Evolutionary conservation across 495 filamentous ascomycete species (phyloP), one percentile per base, ranked within the genome.

Genomic region (Hypomontagnella submonticulosa): DNA sequence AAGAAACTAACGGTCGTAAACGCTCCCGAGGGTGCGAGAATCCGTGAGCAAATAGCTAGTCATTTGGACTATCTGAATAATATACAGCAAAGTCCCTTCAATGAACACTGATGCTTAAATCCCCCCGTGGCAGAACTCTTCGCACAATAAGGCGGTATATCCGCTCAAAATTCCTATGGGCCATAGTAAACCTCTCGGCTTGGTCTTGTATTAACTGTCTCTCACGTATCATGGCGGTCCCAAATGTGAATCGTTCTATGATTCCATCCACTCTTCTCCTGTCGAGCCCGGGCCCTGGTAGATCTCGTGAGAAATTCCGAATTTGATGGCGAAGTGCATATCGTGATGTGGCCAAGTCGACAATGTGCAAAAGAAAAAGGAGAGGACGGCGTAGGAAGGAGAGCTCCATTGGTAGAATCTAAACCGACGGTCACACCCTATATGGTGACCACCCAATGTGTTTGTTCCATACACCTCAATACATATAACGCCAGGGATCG

Each of bases 381-480:
- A 81, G 75, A 75, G 79, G 76, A 82, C 73, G 76, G 78, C 74
- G 73, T 73, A 68, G 67, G 57, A 63, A 59, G 67, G 57, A 63
- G 57, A 49, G 42, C 30, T 52, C 57, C 42, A 64, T 69, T 53
- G 70, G 66, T 64, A 68, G 65, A 56, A 70, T 58, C 64, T 64
- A 66, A 48, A 66, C 67, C 60, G 53, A 61, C 42, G 48, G 63
- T 69, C 66, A 73, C 70, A 57, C 51, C 65, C 55, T 73, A 62
- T 62, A 50, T 63, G 48, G 70, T 67, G 66, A 71, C 71, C 64
- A 61, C 50, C 58, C 34, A 61, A 71, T 63, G 51, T 64, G 61
- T 72, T 68, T 71, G 66, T 67, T 76, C 60, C 74, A 60, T 69
- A 73, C 72, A 66, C 73, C 71, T 73, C 54, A 73, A 71, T 67